Evolutionary conservation across 2,329 filamentous ascomycete genomes (phyloP).

Genomic region (Stagonosporopsis tanaceti): DNA sequence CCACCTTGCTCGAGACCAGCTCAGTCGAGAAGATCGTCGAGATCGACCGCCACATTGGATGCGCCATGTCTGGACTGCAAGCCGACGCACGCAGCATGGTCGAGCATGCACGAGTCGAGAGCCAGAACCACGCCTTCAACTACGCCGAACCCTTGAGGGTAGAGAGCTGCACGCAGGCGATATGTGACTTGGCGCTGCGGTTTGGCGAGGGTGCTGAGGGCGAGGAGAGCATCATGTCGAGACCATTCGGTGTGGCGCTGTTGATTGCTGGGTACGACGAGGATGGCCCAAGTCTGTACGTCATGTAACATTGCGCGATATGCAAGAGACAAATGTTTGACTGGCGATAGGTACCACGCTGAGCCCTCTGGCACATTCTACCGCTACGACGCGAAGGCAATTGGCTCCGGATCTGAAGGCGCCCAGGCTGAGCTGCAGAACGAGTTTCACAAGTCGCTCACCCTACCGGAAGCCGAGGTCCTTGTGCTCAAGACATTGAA

Average conservation of each 20-base stretch:
- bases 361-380: slow-evolving; percentile 99
- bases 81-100: slow-evolving; percentile 97
- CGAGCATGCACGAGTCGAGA: slow-evolving; percentile 97
- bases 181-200: slow-evolving; percentile 93
- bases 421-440: slow-evolving; percentile 98
- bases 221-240: slow-evolving; percentile 98
- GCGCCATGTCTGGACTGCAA: slow-evolving; percentile 97
- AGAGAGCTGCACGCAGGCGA: slow-evolving; percentile 98
- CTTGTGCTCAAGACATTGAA: slow-evolving; percentile 97
- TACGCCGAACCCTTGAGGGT: slow-evolving; percentile 94
- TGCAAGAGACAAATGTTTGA: slow-evolving; percentile 3
- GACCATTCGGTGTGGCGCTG: slow-evolving; percentile 95
- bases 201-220: slow-evolving; percentile 98
- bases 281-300: slow-evolving; percentile 88
- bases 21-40: slow-evolving; percentile 99
- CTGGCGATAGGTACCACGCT: slow-evolving; percentile 77
- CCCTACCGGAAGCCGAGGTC: slow-evolving; percentile 90
- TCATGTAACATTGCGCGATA: not conserved
- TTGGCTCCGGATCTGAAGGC: slow-evolving; percentile 95
- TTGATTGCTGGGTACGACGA: slow-evolving; percentile 97
- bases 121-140: slow-evolving; percentile 96
- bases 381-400: slow-evolving; percentile 98
- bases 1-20: slow-evolving; percentile 93
- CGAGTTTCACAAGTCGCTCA: slow-evolving; percentile 98
- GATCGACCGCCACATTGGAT: slow-evolving; percentile 98